Evolutionary conservation across 495 filamentous ascomycete species (phyloP).

Genomic region (Penicillium crystallinum): DNA sequence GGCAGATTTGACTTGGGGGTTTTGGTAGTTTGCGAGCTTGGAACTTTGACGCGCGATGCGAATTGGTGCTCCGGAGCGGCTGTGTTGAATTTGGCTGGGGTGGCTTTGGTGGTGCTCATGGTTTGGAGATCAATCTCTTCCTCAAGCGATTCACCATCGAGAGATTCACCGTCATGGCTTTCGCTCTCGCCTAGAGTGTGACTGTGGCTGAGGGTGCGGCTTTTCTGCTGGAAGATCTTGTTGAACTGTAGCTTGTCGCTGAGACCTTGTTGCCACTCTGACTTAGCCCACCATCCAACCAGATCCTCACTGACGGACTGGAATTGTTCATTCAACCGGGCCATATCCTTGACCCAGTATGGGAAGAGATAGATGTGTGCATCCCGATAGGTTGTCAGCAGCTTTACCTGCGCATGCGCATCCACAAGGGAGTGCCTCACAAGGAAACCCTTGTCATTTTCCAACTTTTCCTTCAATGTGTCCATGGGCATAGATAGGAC

Average conservation of each 20-base stretch:
- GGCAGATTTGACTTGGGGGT: slow-evolving; percentile 39
- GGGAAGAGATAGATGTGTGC: slow-evolving; percentile 93
- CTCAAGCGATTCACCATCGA: slow-evolving; percentile 27
- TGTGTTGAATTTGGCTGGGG: slow-evolving; percentile 12
- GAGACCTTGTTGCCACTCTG: slow-evolving; percentile 80
- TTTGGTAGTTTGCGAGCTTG: slow-evolving; percentile 9
- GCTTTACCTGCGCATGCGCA: slow-evolving; percentile 65
- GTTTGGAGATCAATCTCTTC: slow-evolving; percentile 58
- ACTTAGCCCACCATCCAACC: slow-evolving; percentile 91
- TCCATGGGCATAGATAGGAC: slow-evolving; percentile 76
- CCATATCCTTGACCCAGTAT: slow-evolving; percentile 81
- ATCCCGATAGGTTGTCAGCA: slow-evolving; percentile 76
- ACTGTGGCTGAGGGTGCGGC: slow-evolving; percentile 18
- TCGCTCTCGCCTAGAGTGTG: slow-evolving; percentile 29
- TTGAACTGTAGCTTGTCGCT: slow-evolving; percentile 68
- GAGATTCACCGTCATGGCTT: slow-evolving; percentile 38
- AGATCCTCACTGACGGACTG: slow-evolving; percentile 89
- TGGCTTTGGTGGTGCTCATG: slow-evolving; percentile 52
- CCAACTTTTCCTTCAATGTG: slow-evolving; percentile 73
- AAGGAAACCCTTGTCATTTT: slow-evolving; percentile 63
- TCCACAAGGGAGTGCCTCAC: slow-evolving; percentile 66
- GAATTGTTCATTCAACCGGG: slow-evolving; percentile 68
- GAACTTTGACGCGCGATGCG: slow-evolving; percentile 40
- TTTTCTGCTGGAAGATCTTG: slow-evolving; percentile 50
- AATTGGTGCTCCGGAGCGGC: slow-evolving; percentile 15